phyloP scores from a whole-genome alignment of 805 yeast species.

The Saturnispora ahearnii region DNA sequence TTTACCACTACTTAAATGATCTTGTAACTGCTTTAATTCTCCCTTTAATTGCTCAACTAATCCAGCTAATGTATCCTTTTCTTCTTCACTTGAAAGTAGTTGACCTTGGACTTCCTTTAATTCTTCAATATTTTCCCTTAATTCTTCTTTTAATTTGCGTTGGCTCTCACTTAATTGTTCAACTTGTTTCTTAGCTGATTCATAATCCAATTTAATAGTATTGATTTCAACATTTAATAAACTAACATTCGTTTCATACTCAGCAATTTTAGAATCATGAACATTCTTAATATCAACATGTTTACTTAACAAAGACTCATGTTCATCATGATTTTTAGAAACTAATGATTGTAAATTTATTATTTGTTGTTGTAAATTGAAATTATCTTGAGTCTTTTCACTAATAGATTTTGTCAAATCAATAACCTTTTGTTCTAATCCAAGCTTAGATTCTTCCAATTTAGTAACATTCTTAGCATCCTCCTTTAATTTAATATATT shows the following conservation, averaged over 20 bases:
- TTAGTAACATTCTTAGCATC: conserved; percentile 91
- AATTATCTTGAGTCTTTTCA: conserved; percentile 72
- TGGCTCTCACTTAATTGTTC: conserved; percentile 54
- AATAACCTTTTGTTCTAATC: conserved; percentile 94
- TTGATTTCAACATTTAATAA: conserved; percentile 47
- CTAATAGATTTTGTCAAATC: conserved; percentile 84
- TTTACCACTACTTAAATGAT: conserved; percentile 19
- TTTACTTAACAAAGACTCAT: conserved; percentile 45
- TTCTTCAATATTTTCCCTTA: conserved; percentile 51
- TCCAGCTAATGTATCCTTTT: conserved; percentile 56
- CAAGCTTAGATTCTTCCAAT: conserved; percentile 83
- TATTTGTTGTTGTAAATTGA: conserved; percentile 56
- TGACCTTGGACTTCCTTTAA: conserved; percentile 52
- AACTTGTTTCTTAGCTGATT: conserved; percentile 49
- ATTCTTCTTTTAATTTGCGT: conserved; percentile 53
- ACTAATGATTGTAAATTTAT: conserved; percentile 42
- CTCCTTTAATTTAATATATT: conserved; percentile 54
- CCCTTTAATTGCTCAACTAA: conserved; percentile 47
- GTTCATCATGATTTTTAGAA: conserved; percentile 44
- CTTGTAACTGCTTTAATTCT: conserved; percentile 29
- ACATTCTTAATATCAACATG: conserved; percentile 44
- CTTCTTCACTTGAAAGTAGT: conserved; percentile 48
- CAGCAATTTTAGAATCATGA: conserved; percentile 35
- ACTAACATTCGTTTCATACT: conserved; percentile 41
- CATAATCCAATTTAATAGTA: conserved; percentile 46